Percentiles rank a stretch among this genome's conserved stretches.
Evolutionary conservation across 176 grass and related monocot species (phyloP).

Genomic region (Ampelocalamus luodianensis): DNA sequence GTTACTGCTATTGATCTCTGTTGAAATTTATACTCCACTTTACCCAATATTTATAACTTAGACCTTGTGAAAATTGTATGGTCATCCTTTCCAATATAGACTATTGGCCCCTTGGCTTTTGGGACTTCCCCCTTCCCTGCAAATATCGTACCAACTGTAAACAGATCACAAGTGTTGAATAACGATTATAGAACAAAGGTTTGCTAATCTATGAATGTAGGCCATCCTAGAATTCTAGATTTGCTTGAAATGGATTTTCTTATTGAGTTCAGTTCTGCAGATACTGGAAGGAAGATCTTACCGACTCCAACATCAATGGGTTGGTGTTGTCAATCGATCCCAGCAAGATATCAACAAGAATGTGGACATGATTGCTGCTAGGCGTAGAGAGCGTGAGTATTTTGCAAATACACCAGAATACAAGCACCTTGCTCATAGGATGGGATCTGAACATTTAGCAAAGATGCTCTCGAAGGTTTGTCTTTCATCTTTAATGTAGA

Average conservation of each 20-base stretch:
- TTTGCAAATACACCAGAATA: conserved; percentile 88
- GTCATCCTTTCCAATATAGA: neutral
- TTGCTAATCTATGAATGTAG: neutral
- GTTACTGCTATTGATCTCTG: too few relatives aligned
- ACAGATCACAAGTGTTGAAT: neutral
- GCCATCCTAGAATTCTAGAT: conserved; percentile 1
- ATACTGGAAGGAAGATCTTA: conserved; percentile 97
- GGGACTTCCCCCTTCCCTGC: too few relatives aligned
- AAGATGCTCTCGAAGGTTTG: conserved; percentile 96
- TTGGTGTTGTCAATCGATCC: conserved; percentile 99
- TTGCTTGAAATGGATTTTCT: neutral
- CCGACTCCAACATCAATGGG: conserved; percentile 81
- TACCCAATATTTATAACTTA: neutral
- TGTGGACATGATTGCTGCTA: conserved; percentile 99
- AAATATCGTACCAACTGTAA: neutral
- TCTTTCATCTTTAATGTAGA: conserved; percentile 34
- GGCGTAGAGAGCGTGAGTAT: conserved; percentile 88
- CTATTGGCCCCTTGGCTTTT: too few relatives aligned
- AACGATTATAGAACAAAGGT: neutral
- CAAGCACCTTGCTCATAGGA: conserved; percentile 84
- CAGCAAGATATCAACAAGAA: conserved; percentile 98
- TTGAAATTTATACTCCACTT: too few relatives aligned
- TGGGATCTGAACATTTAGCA: conserved; percentile 96
- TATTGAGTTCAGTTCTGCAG: conserved; percentile 43
- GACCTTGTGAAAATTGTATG: neutral